Evolutionary conservation across 257 asterid species (phyloP).

Genomic region (Primulina eburnea): DNA sequence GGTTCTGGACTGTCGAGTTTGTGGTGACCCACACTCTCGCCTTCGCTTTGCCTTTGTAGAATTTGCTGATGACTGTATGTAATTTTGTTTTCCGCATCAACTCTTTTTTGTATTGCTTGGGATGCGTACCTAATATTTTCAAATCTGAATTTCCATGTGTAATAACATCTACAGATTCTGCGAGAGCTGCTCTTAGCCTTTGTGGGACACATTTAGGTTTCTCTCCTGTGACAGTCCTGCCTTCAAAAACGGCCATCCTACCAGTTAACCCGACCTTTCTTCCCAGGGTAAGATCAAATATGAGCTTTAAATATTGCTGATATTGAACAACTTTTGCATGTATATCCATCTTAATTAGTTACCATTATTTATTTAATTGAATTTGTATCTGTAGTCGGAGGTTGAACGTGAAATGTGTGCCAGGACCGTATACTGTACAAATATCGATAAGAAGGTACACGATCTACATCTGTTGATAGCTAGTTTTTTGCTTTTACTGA

Average conservation of each 20-base stretch:
- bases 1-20: constrained; percentile 97
- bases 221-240: constrained; percentile 80
- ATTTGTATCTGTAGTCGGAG: constrained; percentile 55
- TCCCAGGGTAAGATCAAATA: constrained; percentile 62
- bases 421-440: constrained; percentile 93
- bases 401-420: constrained; percentile 99
- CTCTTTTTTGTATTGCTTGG: neutral
- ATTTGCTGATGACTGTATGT: constrained; percentile 85
- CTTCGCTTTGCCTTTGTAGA: constrained; percentile 98
- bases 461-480: neutral
- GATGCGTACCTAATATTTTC: constrained; percentile 11
- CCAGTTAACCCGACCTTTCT: constrained; percentile 96
- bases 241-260: constrained; percentile 94
- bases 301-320: neutral
- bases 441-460: constrained; percentile 82
- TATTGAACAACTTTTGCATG: neutral
- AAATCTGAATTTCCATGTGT: constrained; percentile 13
- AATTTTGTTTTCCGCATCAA: neutral
- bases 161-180: constrained; percentile 57
- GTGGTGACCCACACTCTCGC: constrained; percentile 98
- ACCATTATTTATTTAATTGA: constrained; percentile 1
- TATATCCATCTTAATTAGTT: neutral
- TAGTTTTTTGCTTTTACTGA: neutral
- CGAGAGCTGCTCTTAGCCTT: constrained; percentile 66
- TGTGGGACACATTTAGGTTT: constrained; percentile 72